Percentiles rank a stretch among this genome's conserved stretches.
phyloP scores from a whole-genome alignment of 2,329 filamentous ascomycete genomes.

The Colletotrichum cereale region DNA sequence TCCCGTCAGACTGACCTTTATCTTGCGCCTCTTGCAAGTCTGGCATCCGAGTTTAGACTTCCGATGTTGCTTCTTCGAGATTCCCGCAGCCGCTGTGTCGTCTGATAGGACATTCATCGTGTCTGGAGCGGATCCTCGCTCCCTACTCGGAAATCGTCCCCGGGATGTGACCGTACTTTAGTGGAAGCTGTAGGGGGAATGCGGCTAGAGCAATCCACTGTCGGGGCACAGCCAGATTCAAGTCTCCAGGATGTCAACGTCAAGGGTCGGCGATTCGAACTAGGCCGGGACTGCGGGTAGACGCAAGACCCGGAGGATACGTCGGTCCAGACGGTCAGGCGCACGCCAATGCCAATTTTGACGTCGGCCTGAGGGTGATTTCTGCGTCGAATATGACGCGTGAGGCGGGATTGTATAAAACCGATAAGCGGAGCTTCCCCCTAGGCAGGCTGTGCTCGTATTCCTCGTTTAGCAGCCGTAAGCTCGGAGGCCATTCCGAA shows the following conservation, averaged over 20 bases:
- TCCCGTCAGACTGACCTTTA: constrained; percentile 51
- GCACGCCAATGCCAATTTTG: background rate
- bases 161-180: background rate
- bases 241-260: background rate
- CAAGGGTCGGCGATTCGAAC: background rate
- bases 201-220: background rate
- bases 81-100: background rate
- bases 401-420: constrained; percentile 4
- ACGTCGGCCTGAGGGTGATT: background rate
- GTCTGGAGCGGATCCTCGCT: background rate
- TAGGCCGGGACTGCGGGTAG: background rate
- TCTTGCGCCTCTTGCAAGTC: constrained; percentile 67
- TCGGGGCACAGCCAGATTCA: background rate
- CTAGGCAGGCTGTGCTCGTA: constrained; percentile 19
- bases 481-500: constrained; percentile 4
- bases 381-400: background rate
- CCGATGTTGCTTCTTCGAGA: constrained; percentile 63
- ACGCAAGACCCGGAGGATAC: background rate
- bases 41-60: constrained; percentile 67
- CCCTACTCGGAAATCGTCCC: background rate
- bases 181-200: background rate
- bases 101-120: constrained; percentile 6
- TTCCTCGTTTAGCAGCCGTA: constrained; percentile 19
- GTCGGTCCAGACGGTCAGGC: background rate
- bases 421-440: constrained; percentile 3